phyloP scores from a whole-genome alignment of 805 yeast genomes.

The Blastobotrys americana region DNA sequence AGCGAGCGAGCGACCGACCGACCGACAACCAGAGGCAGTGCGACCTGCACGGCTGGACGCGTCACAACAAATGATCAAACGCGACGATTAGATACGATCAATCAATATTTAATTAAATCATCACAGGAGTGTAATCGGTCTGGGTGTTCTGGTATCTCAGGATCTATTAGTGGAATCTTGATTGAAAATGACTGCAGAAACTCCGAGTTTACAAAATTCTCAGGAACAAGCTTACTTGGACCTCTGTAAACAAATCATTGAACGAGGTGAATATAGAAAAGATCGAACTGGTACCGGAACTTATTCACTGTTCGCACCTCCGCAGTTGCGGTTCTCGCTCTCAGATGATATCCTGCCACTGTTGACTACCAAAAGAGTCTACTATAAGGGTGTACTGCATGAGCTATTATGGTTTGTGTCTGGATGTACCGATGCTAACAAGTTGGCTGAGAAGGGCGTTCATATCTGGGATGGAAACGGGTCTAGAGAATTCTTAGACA shows the following conservation, averaged over 20 bases:
- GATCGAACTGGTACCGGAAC: slow-evolving; percentile 99
- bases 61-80: no score
- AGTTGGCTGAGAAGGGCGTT: slow-evolving; percentile 75
- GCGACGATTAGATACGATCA: no score
- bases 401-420: slow-evolving; percentile 90
- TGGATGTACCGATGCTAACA: slow-evolving; percentile 84
- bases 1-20: no score
- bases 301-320: slow-evolving; percentile 84
- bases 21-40: no score
- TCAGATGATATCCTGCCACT: slow-evolving; percentile 72
- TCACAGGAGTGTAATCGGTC: no score
- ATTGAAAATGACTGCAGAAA: slow-evolving; percentile 6
- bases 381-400: slow-evolving; percentile 78
- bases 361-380: slow-evolving; percentile 87
- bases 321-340: slow-evolving; percentile 79
- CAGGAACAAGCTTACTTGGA: slow-evolving; percentile 79
- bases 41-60: no score
- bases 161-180: no score
- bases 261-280: slow-evolving; percentile 82
- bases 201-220: no score
- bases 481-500: slow-evolving; percentile 81
- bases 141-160: no score
- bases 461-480: slow-evolving; percentile 99
- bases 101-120: no score
- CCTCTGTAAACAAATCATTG: slow-evolving; percentile 66